Evolutionary conservation across 2,329 filamentous ascomycete genomes (phyloP).

Genomic region (Penicillium griseofulvum): DNA sequence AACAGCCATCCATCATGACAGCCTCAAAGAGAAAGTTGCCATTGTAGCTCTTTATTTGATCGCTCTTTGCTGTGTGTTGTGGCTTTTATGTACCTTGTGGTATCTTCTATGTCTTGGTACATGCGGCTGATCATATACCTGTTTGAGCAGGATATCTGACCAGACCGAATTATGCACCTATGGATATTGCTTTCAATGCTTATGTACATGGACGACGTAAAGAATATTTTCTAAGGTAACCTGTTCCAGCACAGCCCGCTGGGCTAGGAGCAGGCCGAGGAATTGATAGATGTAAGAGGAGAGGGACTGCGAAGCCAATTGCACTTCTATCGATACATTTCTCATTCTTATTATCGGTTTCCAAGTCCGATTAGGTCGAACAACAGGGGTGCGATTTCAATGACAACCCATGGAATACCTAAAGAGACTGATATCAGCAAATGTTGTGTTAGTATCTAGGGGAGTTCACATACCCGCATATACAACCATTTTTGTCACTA

Average conservation of each 20-base stretch:
- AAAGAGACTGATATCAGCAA: constrained; percentile 5
- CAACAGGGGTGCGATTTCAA: constrained; percentile 69
- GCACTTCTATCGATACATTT: neutral
- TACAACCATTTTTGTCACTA: constrained; percentile 93
- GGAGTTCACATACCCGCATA: constrained; percentile 69
- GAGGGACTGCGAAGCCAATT: neutral
- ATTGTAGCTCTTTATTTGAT: neutral
- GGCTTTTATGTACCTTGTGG: neutral
- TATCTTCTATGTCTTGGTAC: neutral
- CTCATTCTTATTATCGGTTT: constrained; percentile 3
- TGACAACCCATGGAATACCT: constrained; percentile 82
- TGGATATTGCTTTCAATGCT: constrained; percentile 13
- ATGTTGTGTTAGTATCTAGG: constrained; percentile 1
- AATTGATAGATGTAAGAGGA: neutral
- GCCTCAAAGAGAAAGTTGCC: neutral
- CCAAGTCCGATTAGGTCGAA: constrained; percentile 55
- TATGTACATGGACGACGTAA: constrained; percentile 22
- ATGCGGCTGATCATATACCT: neutral
- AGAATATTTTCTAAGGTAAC: constrained; percentile 5
- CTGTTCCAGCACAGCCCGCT: constrained; percentile 16
- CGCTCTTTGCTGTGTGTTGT: neutral
- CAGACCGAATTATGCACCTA: neutral
- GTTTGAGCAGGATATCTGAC: neutral
- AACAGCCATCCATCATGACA: neutral
- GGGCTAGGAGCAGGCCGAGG: constrained; percentile 8